phyloP scores from a whole-genome alignment of 1,284 basidiomycete genomes.

The Austroboletus olivaceoglutinosus region DNA sequence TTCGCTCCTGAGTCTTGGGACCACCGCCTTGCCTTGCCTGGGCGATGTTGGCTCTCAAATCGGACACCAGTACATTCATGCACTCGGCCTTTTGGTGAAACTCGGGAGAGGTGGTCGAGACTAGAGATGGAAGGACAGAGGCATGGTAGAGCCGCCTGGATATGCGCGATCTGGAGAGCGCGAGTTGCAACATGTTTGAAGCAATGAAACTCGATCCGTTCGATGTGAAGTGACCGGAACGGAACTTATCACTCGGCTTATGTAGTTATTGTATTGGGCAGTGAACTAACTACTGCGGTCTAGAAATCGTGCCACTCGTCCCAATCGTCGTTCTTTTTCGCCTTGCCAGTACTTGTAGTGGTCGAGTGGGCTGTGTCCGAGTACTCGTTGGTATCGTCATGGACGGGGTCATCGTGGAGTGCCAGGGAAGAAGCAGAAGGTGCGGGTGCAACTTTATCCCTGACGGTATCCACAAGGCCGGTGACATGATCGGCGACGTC shows the following conservation, averaged over 20 bases:
- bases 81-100: constrained; percentile 62
- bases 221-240: too few relatives aligned
- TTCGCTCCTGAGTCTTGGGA: constrained; percentile 70
- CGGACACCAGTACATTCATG: constrained; percentile 67
- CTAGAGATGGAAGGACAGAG: constrained; percentile 66
- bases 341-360: constrained; percentile 25
- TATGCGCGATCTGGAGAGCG: constrained; percentile 16
- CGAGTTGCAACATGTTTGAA: constrained; percentile 22
- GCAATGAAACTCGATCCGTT: too few relatives aligned
- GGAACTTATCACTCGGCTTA: too few relatives aligned
- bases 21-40: constrained; percentile 62
- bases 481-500: constrained; percentile 74
- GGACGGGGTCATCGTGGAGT: constrained; percentile 48
- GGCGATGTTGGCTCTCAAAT: constrained; percentile 59
- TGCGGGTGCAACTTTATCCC: constrained; percentile 46
- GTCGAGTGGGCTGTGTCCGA: constrained; percentile 30
- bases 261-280: too few relatives aligned
- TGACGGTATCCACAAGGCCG: constrained; percentile 56
- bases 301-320: constrained; percentile 80
- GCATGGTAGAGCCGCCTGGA: constrained; percentile 53
- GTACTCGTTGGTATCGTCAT: constrained; percentile 54
- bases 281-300: constrained; percentile 5
- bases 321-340: constrained; percentile 58
- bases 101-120: constrained; percentile 68
- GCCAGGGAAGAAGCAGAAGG: constrained; percentile 45